Conservation (phyloP, 1,284 basidiomycete species). For the Mycosarcoma mackinlayi region DNA sequence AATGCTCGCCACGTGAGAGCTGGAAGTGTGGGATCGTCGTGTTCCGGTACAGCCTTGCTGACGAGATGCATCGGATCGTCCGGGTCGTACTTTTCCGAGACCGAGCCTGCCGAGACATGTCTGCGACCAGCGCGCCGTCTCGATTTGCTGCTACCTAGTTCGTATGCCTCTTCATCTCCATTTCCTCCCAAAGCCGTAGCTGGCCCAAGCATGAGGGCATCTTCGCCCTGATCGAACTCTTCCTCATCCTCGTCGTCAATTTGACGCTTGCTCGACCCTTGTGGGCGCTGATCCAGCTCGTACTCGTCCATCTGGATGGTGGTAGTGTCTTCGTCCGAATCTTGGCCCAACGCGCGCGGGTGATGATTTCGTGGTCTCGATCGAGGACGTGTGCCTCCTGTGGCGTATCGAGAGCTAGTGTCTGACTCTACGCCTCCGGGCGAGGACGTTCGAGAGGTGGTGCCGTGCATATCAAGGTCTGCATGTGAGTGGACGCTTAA, state of each 20-base stretch:
- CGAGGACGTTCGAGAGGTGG: constrained; percentile 29
- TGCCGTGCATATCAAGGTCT: constrained; percentile 30
- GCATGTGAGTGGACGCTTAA: constrained; percentile 2
- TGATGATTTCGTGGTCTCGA: constrained; percentile 17
- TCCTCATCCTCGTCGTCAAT: constrained; percentile 26
- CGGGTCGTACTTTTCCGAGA: constrained; percentile 50
- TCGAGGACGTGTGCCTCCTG: constrained; percentile 23
- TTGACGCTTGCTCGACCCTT: constrained; percentile 8
- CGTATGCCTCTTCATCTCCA: constrained; percentile 32
- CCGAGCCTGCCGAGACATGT: constrained; percentile 33
- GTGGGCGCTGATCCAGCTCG: constrained; percentile 17
- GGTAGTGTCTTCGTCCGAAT: constrained; percentile 40
- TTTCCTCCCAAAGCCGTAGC: constrained; percentile 13
- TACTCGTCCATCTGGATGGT: constrained; percentile 40
- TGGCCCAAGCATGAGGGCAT: constrained; percentile 51
- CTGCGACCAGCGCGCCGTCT: constrained; percentile 15
- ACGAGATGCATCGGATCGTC: constrained; percentile 61
- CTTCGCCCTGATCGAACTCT: constrained; percentile 31
- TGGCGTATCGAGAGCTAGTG: constrained; percentile 8
- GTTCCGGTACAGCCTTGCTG: constrained; percentile 71
- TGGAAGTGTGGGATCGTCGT: constrained; percentile 72
- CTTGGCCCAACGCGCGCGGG: constrained; percentile 24
- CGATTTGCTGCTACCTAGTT: constrained; percentile 21
- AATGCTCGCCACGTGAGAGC: constrained; percentile 72
- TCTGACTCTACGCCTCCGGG: constrained; percentile 40